Evolutionary conservation across 148 eudicot genomes (phyloP), one percentile per base, ranked within the genome.

Genomic region (Tetragonia tetragonoides): DNA sequence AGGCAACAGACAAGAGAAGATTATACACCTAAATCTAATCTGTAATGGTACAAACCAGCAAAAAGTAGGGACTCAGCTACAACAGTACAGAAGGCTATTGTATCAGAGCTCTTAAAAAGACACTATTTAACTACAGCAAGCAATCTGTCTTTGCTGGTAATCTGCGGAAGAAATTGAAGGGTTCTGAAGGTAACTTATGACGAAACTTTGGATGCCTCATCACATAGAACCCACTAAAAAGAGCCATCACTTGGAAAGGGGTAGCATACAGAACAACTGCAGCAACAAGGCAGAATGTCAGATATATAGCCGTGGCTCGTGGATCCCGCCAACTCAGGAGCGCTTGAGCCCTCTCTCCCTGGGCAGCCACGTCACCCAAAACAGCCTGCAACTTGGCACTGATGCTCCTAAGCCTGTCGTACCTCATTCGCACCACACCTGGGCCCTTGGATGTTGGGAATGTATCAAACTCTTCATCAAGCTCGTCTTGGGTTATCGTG

Each of bases 141-240:
- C 85, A 90, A 80, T 93, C 97, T 8, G 95, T 89, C 82, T 85
- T 87, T 11, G 97, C 86, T 2, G 95, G 95, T 66, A 93, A 81
- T 38, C 97, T 72, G 0, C 93, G 82, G 77, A 93, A 90, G 88
- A 93, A 93, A 53, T 89, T 93, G 42, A 89, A 54, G 0, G 95
- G 92, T 15, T 86, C 73, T 9, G 97, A 38, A 42, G 95, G 97
- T 77, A 87, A 74, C 84, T 81, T 89, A 28, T 76, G 81, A 3
- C 97, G 87, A 9, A 93, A 86, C 80, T 82, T 89, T 0, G 97
- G 97, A 83, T 93, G 97, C 84, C 97, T 88, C 97, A 93, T 93
- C 8, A 64, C 71, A 42, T 86, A 93, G 64, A 84, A 80, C 63
- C 95, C 97, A 7, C 75, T 73, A 64, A 79, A 3, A 10, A 77